phyloP scores from a whole-genome alignment of 305 asterid genomes.

The Fraxinus albicans region DNA sequence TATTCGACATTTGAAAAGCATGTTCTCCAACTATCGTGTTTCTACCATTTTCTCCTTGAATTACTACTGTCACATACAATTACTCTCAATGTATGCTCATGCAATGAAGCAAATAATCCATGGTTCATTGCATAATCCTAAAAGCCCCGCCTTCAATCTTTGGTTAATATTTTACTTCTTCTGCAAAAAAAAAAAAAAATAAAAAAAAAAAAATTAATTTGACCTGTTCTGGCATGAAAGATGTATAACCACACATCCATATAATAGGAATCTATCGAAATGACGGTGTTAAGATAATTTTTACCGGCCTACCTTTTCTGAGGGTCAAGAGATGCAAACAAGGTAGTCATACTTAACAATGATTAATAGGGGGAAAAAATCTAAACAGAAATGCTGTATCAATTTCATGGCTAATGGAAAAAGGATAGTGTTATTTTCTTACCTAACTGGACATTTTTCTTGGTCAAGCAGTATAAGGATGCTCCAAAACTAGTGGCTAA shows the following conservation, averaged over 20 bases:
- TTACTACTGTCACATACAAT: too few relatives aligned
- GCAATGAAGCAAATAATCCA: neutral
- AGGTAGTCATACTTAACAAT: neutral
- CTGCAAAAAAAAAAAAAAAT: neutral
- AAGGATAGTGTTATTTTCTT: too few relatives aligned
- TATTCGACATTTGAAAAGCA: neutral
- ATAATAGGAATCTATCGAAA: neutral
- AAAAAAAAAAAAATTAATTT: neutral
- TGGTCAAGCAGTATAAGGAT: constrained; percentile 90
- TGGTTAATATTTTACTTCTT: neutral
- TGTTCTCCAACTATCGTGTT: neutral
- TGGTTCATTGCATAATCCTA: neutral
- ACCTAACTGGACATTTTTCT: constrained; percentile 12
- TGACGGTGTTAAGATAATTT: neutral
- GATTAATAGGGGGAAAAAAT: neutral
- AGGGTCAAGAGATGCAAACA: neutral
- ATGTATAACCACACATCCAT: neutral
- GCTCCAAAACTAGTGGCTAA: constrained; percentile 95
- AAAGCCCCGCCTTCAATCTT: neutral
- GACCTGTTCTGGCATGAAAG: neutral
- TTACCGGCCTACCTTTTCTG: neutral
- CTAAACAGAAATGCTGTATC: too few relatives aligned
- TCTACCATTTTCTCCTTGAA: neutral
- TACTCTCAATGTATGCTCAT: neutral
- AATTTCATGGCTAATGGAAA: too few relatives aligned